These are phyloP conservation scores for Ganoderma sp. DNA, from an alignment of 1,284 basidiomycete genomes.

Conservation along the genomic window DNA sequence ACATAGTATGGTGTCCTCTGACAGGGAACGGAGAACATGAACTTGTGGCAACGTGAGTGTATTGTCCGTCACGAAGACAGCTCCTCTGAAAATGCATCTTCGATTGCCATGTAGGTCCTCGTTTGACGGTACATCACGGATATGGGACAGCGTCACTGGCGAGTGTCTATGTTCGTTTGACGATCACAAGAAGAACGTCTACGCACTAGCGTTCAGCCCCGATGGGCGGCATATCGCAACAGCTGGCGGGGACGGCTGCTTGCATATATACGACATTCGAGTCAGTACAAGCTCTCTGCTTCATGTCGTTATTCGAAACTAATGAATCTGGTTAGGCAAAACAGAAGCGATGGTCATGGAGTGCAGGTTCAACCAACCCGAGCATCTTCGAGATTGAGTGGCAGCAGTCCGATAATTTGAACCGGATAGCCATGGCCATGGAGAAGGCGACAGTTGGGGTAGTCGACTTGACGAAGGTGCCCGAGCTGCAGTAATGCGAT, in stretches of 20 bases:
- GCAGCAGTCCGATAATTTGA: conserved; percentile 53
- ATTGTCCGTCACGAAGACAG: too few relatives aligned
- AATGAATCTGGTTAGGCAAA: conserved; percentile 42
- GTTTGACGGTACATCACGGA: conserved; percentile 74
- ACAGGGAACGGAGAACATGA: conserved; percentile 54
- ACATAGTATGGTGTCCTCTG: conserved; percentile 74
- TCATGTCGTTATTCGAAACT: background rate
- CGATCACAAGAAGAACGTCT: conserved; percentile 72
- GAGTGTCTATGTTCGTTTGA: conserved; percentile 69
- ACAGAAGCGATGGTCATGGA: conserved; percentile 63
- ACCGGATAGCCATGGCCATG: conserved; percentile 64
- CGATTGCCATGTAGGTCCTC: conserved; percentile 57
- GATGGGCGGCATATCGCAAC: conserved; percentile 65
- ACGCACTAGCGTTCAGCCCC: conserved; percentile 70
- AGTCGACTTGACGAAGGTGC: conserved; percentile 56
- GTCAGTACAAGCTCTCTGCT: conserved; percentile 31
- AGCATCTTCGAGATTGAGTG: conserved; percentile 72
- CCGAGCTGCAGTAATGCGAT: conserved; percentile 37
- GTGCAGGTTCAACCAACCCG: conserved; percentile 52
- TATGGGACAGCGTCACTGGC: conserved; percentile 82
- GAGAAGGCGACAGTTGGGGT: conserved; percentile 61
- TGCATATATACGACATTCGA: conserved; percentile 61
- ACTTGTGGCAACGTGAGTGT: conserved; percentile 69
- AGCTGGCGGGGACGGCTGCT: conserved; percentile 65
- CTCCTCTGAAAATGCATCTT: background rate